Base-by-base conservation (phyloP, 306 rosid species). In the Citrullus mucosospermus region DNA sequence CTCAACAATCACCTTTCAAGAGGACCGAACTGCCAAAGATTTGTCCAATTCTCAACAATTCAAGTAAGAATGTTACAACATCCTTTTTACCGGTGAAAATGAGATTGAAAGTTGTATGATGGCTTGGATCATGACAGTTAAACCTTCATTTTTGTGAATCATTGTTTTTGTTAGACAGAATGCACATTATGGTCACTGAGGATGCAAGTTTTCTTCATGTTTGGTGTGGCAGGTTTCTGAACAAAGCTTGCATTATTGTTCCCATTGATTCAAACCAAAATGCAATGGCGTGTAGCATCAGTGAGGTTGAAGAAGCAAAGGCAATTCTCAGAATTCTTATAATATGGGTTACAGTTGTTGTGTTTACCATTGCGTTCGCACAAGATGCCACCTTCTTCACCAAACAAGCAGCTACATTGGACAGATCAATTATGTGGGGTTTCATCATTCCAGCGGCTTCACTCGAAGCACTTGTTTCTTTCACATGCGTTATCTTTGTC, bases 401-500 rank as follows among this genome's bases (percentile, higher is more conserved):
- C 72, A 84, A 85, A 80, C 91, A 88, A 82, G 91, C 85, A 20
- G 84, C 81, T 38, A 82, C 89, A 25, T 80, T 88, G 90, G 89
- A 90, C 58, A 81, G 90, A 83, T 78, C 86, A 34, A 51, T 92
- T 32, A 39, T 78, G 34, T 76, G 88, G 0, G 85, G 91, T 34
- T 78, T 88, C 65, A 32, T 81, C 9, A 58, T 88, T 36, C 91
- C 96, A 0, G 80, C 93, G 2, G 93, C 97, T 81, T 82, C 96
- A 67, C 91, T 92, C 20, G 93, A 86, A 79, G 61, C 82, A 6
- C 18, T 84, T 17, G 51, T 57, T 17, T 43, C 78, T 1, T 5
- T 90, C 2, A 60, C 80, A 58, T 16, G 81, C 70, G 38, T 90
- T 59, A 30, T 87, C 22, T 75, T 82, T 25, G 28, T 82, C 54